These are phyloP conservation scores for Hirschfeldia incana DNA, from an alignment of 345 rosid species.

Conservation along the genomic window DNA sequence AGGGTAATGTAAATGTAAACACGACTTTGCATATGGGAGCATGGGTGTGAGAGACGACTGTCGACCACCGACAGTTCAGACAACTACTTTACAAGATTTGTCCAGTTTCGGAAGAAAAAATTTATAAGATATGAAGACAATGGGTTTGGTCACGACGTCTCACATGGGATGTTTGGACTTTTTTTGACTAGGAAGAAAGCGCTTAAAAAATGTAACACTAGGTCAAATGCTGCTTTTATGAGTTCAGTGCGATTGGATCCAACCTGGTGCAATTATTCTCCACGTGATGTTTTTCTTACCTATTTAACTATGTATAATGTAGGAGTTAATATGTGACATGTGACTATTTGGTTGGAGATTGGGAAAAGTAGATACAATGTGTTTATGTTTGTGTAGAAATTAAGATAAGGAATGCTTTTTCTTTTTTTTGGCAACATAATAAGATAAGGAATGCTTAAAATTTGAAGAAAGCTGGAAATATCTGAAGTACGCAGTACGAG, in stretches of 20 bases:
- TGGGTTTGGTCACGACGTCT: conserved; percentile 28
- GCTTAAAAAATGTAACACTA: background rate
- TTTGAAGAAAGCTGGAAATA: background rate
- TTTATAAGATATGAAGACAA: background rate
- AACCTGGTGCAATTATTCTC: conserved; percentile 27
- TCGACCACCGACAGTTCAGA: conserved; percentile 34
- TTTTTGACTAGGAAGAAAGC: background rate
- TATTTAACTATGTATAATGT: background rate
- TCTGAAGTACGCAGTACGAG: conserved; percentile 30
- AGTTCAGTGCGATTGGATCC: conserved; percentile 33
- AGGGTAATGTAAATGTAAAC: conserved; percentile 1
- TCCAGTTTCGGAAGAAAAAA: conserved; percentile 1
- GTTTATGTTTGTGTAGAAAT: conserved; percentile 30
- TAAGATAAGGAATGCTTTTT: conserved; percentile 10
- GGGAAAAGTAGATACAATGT: conserved; percentile 7
- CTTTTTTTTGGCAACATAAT: background rate
- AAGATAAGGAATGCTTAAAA: conserved; percentile 15
- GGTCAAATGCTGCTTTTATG: conserved; percentile 23
- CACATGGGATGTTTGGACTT: conserved; percentile 41
- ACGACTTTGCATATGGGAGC: conserved; percentile 5
- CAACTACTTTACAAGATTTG: background rate
- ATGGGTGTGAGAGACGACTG: background rate
- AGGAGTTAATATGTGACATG: conserved; percentile 7
- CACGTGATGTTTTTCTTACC: conserved; percentile 22
- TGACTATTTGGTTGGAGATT: conserved; percentile 30